Percentiles rank a stretch among this genome's conserved stretches.
phyloP scores from a whole-genome alignment of 495 filamentous ascomycete species.

The Aspergillus sparsus region DNA sequence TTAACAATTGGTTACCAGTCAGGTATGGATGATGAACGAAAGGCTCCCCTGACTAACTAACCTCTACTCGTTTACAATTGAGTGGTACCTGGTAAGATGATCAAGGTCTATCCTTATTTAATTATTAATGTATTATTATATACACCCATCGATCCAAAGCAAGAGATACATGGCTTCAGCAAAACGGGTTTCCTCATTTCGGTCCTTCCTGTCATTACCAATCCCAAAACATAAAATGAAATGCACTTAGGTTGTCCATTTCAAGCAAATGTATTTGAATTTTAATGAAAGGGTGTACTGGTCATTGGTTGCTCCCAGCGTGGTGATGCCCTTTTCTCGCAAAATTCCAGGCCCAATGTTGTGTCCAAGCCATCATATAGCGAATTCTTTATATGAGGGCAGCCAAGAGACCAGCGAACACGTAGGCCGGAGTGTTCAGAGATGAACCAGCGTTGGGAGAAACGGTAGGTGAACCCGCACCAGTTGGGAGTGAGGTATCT shows the following conservation, averaged over 20 bases:
- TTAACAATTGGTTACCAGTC: too few species aligned
- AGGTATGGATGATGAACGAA: too few species aligned
- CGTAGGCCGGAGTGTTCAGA: constrained; percentile 4
- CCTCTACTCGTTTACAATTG: too few species aligned
- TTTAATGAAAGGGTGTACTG: background rate
- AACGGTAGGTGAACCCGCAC: background rate
- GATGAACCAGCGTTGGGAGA: constrained; percentile 3
- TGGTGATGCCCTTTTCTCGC: background rate
- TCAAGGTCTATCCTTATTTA: too few species aligned
- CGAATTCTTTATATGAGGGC: background rate
- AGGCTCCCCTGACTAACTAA: too few species aligned
- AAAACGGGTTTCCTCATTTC: background rate
- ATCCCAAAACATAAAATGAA: background rate
- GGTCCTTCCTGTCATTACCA: background rate
- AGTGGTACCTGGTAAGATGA: too few species aligned
- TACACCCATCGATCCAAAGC: too few species aligned
- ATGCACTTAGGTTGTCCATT: background rate
- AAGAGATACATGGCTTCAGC: background rate
- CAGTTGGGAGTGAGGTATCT: background rate
- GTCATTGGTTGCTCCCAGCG: background rate
- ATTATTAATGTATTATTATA: too few species aligned
- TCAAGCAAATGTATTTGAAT: background rate
- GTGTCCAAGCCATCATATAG: background rate
- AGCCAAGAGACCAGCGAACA: background rate
- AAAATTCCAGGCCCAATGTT: background rate